Evolutionary conservation across 345 rosid species (phyloP).

Genomic region (Ricinus communis): DNA sequence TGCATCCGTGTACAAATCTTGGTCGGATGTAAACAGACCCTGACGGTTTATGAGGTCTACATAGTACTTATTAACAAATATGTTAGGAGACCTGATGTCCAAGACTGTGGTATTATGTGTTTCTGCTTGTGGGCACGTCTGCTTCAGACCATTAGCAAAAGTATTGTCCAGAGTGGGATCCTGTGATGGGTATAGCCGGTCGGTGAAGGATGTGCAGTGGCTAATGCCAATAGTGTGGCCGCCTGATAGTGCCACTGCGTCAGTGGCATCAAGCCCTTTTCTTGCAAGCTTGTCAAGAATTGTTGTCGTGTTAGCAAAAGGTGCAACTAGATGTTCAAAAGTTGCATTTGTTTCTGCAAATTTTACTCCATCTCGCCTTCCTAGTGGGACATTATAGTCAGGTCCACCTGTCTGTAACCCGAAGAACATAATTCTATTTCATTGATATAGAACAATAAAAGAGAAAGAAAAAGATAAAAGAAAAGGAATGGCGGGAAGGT

Average conservation of each 20-base stretch:
- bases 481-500: no score
- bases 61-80: conserved; percentile 80
- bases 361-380: conserved; percentile 63
- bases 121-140: conserved; percentile 46
- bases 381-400: conserved; percentile 63
- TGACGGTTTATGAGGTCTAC: conserved; percentile 78
- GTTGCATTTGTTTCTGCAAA: conserved; percentile 52
- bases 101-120: conserved; percentile 42
- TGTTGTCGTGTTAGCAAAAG: conserved; percentile 33
- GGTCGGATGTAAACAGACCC: conserved; percentile 86
- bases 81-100: conserved; percentile 64
- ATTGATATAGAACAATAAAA: no score
- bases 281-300: conserved; percentile 43
- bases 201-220: conserved; percentile 62
- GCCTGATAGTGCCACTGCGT: conserved; percentile 84
- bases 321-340: conserved; percentile 55
- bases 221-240: conserved; percentile 83
- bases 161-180: conserved; percentile 71
- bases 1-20: conserved; percentile 60
- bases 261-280: conserved; percentile 56
- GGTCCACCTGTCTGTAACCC: conserved; percentile 75
- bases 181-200: conserved; percentile 73
- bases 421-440: background rate
- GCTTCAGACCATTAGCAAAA: conserved; percentile 58
- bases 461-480: no score